Conservation (phyloP, 2,329 filamentous ascomycete species). For the Colletotrichum sp. region DNA sequence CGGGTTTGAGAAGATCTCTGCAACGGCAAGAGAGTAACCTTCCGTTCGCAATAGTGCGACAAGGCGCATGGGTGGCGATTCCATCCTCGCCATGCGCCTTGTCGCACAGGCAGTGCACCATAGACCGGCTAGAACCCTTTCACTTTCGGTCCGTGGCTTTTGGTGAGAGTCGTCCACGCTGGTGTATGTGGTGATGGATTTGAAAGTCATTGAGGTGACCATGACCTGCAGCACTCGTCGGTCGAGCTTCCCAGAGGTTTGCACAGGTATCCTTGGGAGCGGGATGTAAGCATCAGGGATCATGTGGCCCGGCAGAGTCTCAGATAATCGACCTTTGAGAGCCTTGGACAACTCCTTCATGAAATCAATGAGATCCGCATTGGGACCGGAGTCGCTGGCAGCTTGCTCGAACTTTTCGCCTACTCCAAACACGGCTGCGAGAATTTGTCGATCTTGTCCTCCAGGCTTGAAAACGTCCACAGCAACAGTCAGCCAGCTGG, state of each 20-base stretch:
- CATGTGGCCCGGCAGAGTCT: neutral
- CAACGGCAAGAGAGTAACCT: conserved; percentile 19
- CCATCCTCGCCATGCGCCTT: too few relatives aligned
- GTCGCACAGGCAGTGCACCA: conserved; percentile 18
- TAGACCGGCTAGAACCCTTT: neutral
- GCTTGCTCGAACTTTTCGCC: neutral
- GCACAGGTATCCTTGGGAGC: neutral
- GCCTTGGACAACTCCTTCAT: neutral
- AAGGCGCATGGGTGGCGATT: conserved; percentile 31
- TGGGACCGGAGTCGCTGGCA: neutral
- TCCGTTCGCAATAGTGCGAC: conserved; percentile 23
- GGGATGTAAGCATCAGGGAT: neutral
- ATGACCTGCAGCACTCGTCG: neutral
- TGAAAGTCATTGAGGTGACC: neutral
- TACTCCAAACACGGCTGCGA: neutral
- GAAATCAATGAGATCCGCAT: neutral
- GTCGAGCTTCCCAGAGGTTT: conserved; percentile 5
- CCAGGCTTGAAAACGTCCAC: conserved; percentile 3
- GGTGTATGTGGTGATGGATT: neutral
- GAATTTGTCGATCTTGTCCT: neutral
- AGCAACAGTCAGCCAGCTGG: neutral
- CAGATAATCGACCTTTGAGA: neutral
- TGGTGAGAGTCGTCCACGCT: neutral
- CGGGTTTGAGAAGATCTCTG: conserved; percentile 13
- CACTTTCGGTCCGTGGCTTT: neutral